Evolutionary conservation across 1,139 yeast genomes (phyloP).

Genomic region (Sugiyamaella xylanicola): DNA sequence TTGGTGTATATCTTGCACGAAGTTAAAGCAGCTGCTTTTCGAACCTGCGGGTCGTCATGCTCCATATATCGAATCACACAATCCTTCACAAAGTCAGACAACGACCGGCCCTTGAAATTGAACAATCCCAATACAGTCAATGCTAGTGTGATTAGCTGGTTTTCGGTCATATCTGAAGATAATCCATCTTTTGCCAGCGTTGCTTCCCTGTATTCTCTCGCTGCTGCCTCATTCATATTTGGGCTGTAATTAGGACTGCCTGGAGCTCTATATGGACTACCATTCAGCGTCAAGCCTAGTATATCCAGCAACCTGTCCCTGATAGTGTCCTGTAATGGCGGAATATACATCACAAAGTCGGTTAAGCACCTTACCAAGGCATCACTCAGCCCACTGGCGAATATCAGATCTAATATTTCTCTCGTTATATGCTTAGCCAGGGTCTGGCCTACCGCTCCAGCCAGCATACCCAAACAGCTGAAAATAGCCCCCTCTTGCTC

Average conservation of each 20-base stretch:
- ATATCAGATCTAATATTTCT: slow-evolving; percentile 76
- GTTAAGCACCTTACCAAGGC: slow-evolving; percentile 76
- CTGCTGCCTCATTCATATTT: slow-evolving; percentile 63
- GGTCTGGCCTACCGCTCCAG: slow-evolving; percentile 93
- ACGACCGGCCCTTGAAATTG: slow-evolving; percentile 70
- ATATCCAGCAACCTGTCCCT: slow-evolving; percentile 71
- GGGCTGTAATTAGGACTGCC: slow-evolving; percentile 75
- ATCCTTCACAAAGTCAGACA: slow-evolving; percentile 84
- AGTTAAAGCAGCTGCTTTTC: slow-evolving; percentile 83
- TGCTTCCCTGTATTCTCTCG: slow-evolving; percentile 74
- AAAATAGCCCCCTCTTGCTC: slow-evolving; percentile 87
- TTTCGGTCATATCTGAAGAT: slow-evolving; percentile 46
- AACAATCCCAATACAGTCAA: slow-evolving; percentile 73
- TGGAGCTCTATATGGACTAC: slow-evolving; percentile 79
- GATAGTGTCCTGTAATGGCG: slow-evolving; percentile 74
- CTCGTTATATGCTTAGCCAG: slow-evolving; percentile 83
- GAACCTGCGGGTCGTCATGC: slow-evolving; percentile 73
- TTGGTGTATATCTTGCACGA: slow-evolving; percentile 76
- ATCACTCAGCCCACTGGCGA: slow-evolving; percentile 79
- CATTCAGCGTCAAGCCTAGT: slow-evolving; percentile 78
- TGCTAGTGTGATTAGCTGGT: slow-evolving; percentile 64
- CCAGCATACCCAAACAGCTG: slow-evolving; percentile 83
- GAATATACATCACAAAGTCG: slow-evolving; percentile 69
- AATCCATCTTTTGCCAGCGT: slow-evolving; percentile 66
- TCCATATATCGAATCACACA: slow-evolving; percentile 82